Percentiles rank a stretch among this genome's conserved stretches.
Evolutionary conservation across 805 yeast species (phyloP).

Genomic region (Ogataea philodendri): DNA sequence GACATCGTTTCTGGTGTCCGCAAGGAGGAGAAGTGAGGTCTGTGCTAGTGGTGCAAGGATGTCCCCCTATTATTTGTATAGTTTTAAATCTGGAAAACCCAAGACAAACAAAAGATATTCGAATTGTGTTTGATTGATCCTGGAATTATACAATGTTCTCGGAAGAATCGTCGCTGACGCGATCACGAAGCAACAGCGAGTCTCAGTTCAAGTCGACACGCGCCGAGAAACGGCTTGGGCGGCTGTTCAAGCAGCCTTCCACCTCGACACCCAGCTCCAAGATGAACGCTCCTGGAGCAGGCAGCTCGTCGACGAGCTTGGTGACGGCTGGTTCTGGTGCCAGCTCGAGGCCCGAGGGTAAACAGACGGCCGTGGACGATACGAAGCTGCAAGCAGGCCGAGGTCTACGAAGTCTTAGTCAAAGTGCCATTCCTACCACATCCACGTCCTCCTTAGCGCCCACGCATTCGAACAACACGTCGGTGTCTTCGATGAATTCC

Average conservation of each 20-base stretch:
- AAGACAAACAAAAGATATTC: conserved; percentile 4
- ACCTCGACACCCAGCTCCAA: conserved; percentile 4
- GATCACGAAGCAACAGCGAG: conserved; percentile 33
- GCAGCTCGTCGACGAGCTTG: conserved; percentile 1
- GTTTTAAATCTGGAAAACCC: conserved; percentile 2
- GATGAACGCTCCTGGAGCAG: conserved; percentile 3
- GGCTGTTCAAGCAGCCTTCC: conserved; percentile 31
- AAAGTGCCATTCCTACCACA: conserved; percentile 10
- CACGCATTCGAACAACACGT: conserved; percentile 11
- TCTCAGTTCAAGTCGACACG: conserved; percentile 30
- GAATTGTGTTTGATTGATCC: neutral
- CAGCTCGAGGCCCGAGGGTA: conserved; percentile 13
- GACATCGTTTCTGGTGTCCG: conserved; percentile 97
- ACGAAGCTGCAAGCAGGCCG: conserved; percentile 22
- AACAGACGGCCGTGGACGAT: conserved; percentile 23
- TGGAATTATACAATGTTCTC: conserved; percentile 2
- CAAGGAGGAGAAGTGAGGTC: conserved; percentile 20
- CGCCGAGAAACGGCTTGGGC: conserved; percentile 37
- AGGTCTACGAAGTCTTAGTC: conserved; percentile 18
- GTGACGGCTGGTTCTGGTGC: conserved; percentile 3
- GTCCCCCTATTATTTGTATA: conserved; percentile 2
- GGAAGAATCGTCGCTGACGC: conserved; percentile 15
- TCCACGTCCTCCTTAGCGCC: conserved; percentile 9
- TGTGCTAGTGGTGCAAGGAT: conserved; percentile 7
- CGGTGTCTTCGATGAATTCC: conserved; percentile 7